Base-by-base conservation (phyloP, 257 asterid genomes). In the Fraxinus quadrangulata region DNA sequence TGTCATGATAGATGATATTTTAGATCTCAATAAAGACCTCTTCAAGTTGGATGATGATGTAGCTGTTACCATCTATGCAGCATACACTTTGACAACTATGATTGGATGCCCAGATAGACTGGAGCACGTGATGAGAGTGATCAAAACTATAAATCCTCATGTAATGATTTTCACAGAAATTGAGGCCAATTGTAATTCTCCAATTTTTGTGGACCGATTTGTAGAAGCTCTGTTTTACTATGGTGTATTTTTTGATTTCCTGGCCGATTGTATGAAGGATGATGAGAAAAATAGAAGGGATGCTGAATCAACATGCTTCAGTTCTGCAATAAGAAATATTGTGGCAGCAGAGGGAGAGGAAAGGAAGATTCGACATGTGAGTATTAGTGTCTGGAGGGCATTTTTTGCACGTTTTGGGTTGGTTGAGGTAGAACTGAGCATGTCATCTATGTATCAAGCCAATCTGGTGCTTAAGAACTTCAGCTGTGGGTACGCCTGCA, bases 151-250 rank as follows among this genome's bases (percentile, higher is more conserved):
- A 19, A 74, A 13, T 11, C 85, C 85, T 10, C 12, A 42, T 23
- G 61, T 73, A 2, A 51, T 84, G 75, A 73, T 80, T 47, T 70
- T 80, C 0, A 49, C 21, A 14, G 87, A 84, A 71, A 73, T 75
- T 19, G 87, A 84, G 71, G 79, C 84, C 33, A 80, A 77, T 78
- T 79, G 70, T 33, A 84, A 84, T 45, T 84, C 84, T 56, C 87
- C 84, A 26, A 66, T 14, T 21, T 87, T 87, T 16, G 71, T 71
- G 24, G 34, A 36, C 36, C 86, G 89, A 16, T 87, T 87, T 39
- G 26, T 76, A 23, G 89, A 87, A 71, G 78, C 85, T 23, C 70
- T 87, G 0, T 79, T 87, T 74, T 78, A 49, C 74, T 68, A 56
- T 8, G 79, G 87, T 23, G 87, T 82, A 3, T 74, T 71, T 33